Evolutionary conservation across 768 basidiomycete genomes (phyloP).

Genomic region (Hygrocybe punicea): DNA sequence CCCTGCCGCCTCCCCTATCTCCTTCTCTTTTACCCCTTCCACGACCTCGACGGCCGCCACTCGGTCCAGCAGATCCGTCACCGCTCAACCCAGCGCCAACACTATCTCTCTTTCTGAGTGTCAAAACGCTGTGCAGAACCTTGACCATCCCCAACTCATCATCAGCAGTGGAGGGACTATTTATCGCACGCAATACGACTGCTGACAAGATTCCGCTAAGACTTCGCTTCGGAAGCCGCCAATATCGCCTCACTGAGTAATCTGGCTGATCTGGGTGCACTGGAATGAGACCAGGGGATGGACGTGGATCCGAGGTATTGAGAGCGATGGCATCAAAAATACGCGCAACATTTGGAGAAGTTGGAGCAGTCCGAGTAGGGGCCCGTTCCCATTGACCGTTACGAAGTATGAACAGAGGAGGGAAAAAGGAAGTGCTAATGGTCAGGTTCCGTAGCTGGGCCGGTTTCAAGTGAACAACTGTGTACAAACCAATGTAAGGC

Average conservation of each 20-base stretch:
- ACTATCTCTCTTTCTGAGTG: neutral
- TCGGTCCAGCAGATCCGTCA: constrained; percentile 4
- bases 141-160: constrained; percentile 3
- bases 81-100: constrained; percentile 1
- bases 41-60: neutral
- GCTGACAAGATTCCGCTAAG: constrained; percentile 6
- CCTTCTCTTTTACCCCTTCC: neutral
- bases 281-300: constrained; percentile 2
- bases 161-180: constrained; percentile 3
- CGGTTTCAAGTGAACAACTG: constrained; percentile 1
- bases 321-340: constrained; percentile 4
- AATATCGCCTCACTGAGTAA: neutral
- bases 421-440: constrained; percentile 1
- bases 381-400: constrained; percentile 1
- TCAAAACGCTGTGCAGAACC: neutral
- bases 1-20: neutral
- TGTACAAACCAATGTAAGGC: constrained; percentile 5
- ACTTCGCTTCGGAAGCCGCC: constrained; percentile 4
- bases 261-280: constrained; percentile 1
- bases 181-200: constrained; percentile 1
- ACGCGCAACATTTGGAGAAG: constrained; percentile 5
- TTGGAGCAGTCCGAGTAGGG: constrained; percentile 4
- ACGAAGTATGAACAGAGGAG: constrained; percentile 3
- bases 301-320: neutral
- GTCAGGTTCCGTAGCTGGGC: neutral